Base-by-base conservation (phyloP, 1,284 basidiomycete species). In the Apiotrichum porosum region DNA sequence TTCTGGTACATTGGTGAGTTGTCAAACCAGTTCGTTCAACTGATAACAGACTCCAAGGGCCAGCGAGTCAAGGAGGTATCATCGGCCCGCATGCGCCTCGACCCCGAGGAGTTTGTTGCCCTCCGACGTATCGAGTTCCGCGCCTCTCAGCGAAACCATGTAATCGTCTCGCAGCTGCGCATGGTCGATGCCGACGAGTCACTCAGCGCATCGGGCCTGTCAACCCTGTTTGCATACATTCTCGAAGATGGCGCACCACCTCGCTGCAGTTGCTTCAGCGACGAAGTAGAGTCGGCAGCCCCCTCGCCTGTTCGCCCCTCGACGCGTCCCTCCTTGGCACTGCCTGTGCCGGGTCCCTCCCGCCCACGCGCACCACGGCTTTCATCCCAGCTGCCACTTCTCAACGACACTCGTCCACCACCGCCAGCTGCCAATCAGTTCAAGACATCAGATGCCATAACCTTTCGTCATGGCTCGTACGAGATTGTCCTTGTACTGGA, bases 401-500 rank as follows among this genome's bases (percentile, higher is more conserved):
- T 42, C 9, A 47, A 30, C 47, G 50, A 14, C 51, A 54, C 21
- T 26, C 52, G 12, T 47, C 52, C 6, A 12, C 26, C 26, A 28
- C 26, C 26, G 8, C 6, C 6, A 12, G 26, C 26, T 28, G 8
- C 26, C 12, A 6, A 6, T 10, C 14, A 43, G 12, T 71, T 75
- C 37, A 44, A 57, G 6, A 49, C 62, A 0, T 58, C 71, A 6
- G 38, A 67, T 22, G 75, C 76, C 18, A 68, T 75, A 43, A 51
- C 70, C 36, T 75, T 77, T 54, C 70, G 71, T 1, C 61, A 75
- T 1, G 75, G 75, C 0, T 69, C 73, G 9, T 82, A 78, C 61
- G 75, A 77, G 13, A 75, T 82, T 36, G 59, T 76, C 37, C 68
- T 82, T 17, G 56, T 81, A 32, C 62, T 81, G 38, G 80, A 82